phyloP scores from a whole-genome alignment of 192 early-diverging fungal species.

The Geranomyces variabilis region DNA sequence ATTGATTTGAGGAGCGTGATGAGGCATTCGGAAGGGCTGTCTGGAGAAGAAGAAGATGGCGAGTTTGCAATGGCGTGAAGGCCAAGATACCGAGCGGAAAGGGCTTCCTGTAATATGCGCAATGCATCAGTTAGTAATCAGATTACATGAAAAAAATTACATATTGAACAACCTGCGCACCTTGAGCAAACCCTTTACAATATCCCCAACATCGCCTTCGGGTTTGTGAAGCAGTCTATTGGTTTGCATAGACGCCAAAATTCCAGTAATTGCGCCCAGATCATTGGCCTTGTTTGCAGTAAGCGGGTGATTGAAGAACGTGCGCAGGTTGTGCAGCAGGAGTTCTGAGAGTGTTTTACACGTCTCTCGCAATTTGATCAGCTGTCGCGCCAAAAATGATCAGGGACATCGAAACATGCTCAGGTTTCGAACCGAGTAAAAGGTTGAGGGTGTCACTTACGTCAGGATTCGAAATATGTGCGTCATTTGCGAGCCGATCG shows the following conservation, averaged over 20 bases:
- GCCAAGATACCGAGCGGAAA: slow-evolving; percentile 35
- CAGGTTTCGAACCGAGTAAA: too few species aligned
- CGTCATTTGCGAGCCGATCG: background rate
- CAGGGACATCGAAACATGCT: background rate
- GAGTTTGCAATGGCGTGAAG: slow-evolving; percentile 36
- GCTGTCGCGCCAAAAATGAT: slow-evolving; percentile 15
- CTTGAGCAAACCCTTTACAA: slow-evolving; percentile 7
- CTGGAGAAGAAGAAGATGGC: slow-evolving; percentile 10
- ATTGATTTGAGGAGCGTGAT: slow-evolving; percentile 14
- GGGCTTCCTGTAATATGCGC: slow-evolving; percentile 5
- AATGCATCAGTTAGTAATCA: too few species aligned
- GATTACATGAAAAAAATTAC: background rate
- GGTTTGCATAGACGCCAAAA: slow-evolving; percentile 7
- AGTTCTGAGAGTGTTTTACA: background rate
- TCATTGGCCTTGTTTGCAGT: slow-evolving; percentile 14
- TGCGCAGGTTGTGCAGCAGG: slow-evolving; percentile 28
- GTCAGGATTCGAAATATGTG: background rate
- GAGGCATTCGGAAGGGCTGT: slow-evolving; percentile 18
- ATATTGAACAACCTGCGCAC: background rate
- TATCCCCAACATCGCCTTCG: slow-evolving; percentile 1
- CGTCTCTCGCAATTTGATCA: slow-evolving; percentile 19
- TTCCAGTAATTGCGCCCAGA: slow-evolving; percentile 8
- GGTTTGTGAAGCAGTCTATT: background rate
- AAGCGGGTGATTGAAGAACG: slow-evolving; percentile 38
- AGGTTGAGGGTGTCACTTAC: too few species aligned